Conservation (phyloP, 805 yeast genomes). For the Zygotorulaspora danielsina region DNA sequence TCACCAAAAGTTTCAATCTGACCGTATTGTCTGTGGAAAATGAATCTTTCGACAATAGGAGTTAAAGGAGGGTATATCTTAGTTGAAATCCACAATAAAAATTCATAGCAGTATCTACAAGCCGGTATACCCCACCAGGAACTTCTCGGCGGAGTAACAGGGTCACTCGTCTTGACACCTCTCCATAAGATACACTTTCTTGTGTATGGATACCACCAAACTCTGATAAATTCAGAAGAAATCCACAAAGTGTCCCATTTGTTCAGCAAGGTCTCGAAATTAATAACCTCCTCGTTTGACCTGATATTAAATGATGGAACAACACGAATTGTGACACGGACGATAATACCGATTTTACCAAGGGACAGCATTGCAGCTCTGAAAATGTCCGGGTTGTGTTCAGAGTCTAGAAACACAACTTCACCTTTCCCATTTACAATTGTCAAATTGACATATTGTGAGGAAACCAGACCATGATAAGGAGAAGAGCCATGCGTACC, state of each 20-base stretch:
- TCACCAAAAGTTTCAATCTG: conserved; percentile 56
- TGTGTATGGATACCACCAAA: conserved; percentile 98
- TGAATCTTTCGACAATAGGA: conserved; percentile 79
- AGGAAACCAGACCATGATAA: conserved; percentile 83
- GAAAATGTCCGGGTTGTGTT: conserved; percentile 64
- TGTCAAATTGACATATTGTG: conserved; percentile 76
- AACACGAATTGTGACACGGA: conserved; percentile 76
- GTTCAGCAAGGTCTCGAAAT: conserved; percentile 66
- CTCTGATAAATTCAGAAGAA: conserved; percentile 81
- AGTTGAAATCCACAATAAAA: conserved; percentile 74
- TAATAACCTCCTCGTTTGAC: conserved; percentile 75
- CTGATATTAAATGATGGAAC: conserved; percentile 80
- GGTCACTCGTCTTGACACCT: conserved; percentile 69
- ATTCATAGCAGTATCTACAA: conserved; percentile 78
- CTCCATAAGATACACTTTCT: conserved; percentile 86
- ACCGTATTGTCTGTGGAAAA: conserved; percentile 82
- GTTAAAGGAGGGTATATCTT: conserved; percentile 70
- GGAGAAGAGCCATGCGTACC: conserved; percentile 97
- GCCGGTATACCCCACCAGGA: conserved; percentile 82
- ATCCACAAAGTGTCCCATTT: conserved; percentile 81
- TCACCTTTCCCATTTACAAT: conserved; percentile 76
- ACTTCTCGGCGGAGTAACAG: conserved; percentile 56
- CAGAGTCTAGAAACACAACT: conserved; percentile 43
- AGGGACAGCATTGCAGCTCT: conserved; percentile 78
- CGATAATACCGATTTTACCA: conserved; percentile 89